A percentile compares a stretch with the other conserved stretches of the same genome.
phyloP scores from a whole-genome alignment of 1,284 basidiomycete genomes.

The Pulchroboletus neoregius region DNA sequence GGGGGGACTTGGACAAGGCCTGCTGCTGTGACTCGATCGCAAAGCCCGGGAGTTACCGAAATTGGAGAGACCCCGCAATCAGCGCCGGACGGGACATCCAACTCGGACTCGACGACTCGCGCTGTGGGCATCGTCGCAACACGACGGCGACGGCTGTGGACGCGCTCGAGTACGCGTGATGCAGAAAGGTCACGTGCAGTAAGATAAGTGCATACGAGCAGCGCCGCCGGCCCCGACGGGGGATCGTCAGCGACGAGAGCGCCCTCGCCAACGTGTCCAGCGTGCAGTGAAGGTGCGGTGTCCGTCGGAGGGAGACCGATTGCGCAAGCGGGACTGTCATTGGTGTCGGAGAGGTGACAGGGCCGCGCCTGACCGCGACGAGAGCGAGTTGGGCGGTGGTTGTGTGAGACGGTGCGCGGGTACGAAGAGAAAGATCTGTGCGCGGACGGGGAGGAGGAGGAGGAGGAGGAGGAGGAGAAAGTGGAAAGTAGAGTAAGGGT shows the following conservation, averaged over 20 bases:
- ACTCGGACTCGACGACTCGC: background rate
- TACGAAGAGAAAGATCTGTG: background rate
- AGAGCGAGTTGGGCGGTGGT: background rate
- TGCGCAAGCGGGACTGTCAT: conserved; percentile 2
- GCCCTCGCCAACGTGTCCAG: conserved; percentile 4
- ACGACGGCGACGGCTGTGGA: conserved; percentile 4
- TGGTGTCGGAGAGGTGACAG: background rate
- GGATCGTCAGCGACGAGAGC: conserved; percentile 16
- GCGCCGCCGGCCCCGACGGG: conserved; percentile 1
- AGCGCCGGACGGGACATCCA: background rate
- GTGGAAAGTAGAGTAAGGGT: conserved; percentile 12
- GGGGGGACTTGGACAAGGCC: conserved; percentile 1
- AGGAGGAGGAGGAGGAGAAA: background rate
- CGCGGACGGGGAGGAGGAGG: background rate
- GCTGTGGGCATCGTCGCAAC: conserved; percentile 8
- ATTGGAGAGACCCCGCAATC: background rate
- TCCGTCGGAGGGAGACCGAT: too few relatives aligned
- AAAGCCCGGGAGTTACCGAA: conserved; percentile 23
- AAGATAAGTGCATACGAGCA: too few relatives aligned
- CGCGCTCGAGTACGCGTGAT: conserved; percentile 20
- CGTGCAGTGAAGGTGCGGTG: background rate
- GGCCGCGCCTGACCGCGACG: conserved; percentile 22
- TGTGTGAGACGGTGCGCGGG: background rate
- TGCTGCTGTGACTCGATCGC: conserved; percentile 10
- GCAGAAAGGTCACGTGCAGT: too few relatives aligned